Evolutionary conservation across 129 eudicot species (phyloP), one percentile per base, ranked within the genome.

Genomic region (Centrapalus pauciflorus): DNA sequence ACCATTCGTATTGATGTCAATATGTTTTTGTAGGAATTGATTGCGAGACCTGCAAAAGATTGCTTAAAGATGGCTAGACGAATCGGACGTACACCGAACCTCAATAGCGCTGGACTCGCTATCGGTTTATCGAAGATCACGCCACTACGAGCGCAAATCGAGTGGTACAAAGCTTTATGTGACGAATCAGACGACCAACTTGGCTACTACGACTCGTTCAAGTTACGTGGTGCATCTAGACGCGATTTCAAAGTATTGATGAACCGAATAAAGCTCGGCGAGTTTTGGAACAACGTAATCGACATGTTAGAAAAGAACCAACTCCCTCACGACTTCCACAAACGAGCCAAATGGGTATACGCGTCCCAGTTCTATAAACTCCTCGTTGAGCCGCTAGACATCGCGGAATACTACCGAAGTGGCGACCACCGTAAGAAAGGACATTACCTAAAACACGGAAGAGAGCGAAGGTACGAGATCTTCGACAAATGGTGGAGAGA

Each of bases 311-410:
- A 93, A 51, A 82, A 60, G 21, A 88, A 93, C 48, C 83, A 88
- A 62, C 90, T 93, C 7, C 94, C 96, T n/a, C 84, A 77, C 37
- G 95, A 93, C 76, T 93, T 93, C 62, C 92, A 82, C 66, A 84
- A 72, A 71, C 73, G 80, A 29, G 65, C 80, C 5, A 90, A 87
- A 66, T 90, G 85, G 82, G 87, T 93, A 2, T 77, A 86, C 20
- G 96, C 98, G 7, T 76, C 98, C 11, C 98, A 86, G 5, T 83
- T 70, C 64, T 90, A 90, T 70, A 85, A 80, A 55, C 95, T 93
- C 41, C 89, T 93, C 0, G 90, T 93, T 0, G 98, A 93, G 84
- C 98, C 98, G 5, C 76, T 93, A 25, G 98, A 93, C 29, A 88
- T 93, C 0, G 98, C 96, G 12, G 97, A 91, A 59, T 91, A 91